Conservation (phyloP, 345 rosid species). For the Citrus australasica region DNA sequence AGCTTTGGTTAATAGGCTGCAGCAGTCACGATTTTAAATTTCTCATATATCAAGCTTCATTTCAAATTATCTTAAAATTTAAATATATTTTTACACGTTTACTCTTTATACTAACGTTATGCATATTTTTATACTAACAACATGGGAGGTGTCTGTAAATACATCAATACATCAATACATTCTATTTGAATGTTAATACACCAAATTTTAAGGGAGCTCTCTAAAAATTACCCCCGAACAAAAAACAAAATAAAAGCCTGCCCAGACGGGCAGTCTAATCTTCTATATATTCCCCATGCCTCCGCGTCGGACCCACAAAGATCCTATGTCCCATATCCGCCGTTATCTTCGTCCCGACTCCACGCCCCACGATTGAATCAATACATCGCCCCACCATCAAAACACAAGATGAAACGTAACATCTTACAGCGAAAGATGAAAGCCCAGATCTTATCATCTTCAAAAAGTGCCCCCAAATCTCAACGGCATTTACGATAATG, state of each 20-base stretch:
- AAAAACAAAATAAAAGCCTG: background rate
- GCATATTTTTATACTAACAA: too few species aligned
- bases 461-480: background rate
- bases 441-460: background rate
- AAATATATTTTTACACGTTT: too few species aligned
- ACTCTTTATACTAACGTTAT: too few species aligned
- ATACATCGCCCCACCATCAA: background rate
- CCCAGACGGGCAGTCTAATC: background rate
- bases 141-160: rapidly evolving
- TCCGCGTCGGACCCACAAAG: background rate
- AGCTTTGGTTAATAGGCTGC: too few species aligned
- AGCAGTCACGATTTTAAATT: too few species aligned
- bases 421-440: too few species aligned
- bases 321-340: background rate
- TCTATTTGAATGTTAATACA: too few species aligned
- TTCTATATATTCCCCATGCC: background rate
- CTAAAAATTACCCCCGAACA: rapidly evolving
- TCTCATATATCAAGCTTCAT: too few species aligned
- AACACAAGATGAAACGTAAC: too few species aligned
- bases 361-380: background rate
- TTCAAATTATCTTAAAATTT: too few species aligned
- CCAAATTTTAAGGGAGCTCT: rapidly evolving
- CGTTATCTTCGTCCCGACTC: slow-evolving; percentile 15
- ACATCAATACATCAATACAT: too few species aligned
- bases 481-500: background rate